A percentile compares a stretch with the other conserved stretches of the same genome.
phyloP scores from a whole-genome alignment of 2,329 filamentous ascomycete species.

The Nemania abortiva region DNA sequence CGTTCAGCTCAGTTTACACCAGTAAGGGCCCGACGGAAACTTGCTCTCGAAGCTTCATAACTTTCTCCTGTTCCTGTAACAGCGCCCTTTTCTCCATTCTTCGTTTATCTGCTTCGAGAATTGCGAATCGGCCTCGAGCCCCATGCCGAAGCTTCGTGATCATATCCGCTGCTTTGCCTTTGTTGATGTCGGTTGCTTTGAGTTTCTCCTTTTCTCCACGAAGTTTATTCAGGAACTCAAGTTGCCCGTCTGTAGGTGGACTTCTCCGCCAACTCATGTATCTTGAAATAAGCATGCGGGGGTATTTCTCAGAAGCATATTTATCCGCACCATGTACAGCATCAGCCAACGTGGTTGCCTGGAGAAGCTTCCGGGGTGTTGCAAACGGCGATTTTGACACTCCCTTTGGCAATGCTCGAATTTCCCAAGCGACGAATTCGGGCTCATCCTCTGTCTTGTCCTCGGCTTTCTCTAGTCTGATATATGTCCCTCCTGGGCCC shows the following conservation, averaged over 20 bases:
- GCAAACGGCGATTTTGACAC: constrained; percentile 71
- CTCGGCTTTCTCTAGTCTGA: constrained; percentile 63
- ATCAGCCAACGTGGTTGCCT: constrained; percentile 74
- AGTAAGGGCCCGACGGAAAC: constrained; percentile 68
- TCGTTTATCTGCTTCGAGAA: constrained; percentile 64
- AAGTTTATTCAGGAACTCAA: constrained; percentile 77
- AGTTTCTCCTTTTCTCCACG: constrained; percentile 67
- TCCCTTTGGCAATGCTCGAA: constrained; percentile 60
- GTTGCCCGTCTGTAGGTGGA: constrained; percentile 73
- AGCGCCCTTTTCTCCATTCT: constrained; percentile 57
- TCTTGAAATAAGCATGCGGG: constrained; percentile 74
- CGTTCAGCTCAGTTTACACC: constrained; percentile 38
- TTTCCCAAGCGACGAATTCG: constrained; percentile 60
- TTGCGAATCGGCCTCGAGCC: constrained; percentile 72
- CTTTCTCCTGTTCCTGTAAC: constrained; percentile 55
- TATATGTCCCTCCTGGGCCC: constrained; percentile 71
- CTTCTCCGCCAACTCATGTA: constrained; percentile 76
- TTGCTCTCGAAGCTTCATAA: constrained; percentile 60
- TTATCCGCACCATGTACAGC: constrained; percentile 89
- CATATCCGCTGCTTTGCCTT: constrained; percentile 87
- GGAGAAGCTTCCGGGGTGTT: constrained; percentile 75
- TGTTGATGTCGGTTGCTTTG: constrained; percentile 70
- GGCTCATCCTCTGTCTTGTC: constrained; percentile 45
- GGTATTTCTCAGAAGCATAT: constrained; percentile 76
- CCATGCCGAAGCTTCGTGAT: constrained; percentile 93